phyloP scores from a whole-genome alignment of 306 rosid genomes.

The Carpinus fangiana region DNA sequence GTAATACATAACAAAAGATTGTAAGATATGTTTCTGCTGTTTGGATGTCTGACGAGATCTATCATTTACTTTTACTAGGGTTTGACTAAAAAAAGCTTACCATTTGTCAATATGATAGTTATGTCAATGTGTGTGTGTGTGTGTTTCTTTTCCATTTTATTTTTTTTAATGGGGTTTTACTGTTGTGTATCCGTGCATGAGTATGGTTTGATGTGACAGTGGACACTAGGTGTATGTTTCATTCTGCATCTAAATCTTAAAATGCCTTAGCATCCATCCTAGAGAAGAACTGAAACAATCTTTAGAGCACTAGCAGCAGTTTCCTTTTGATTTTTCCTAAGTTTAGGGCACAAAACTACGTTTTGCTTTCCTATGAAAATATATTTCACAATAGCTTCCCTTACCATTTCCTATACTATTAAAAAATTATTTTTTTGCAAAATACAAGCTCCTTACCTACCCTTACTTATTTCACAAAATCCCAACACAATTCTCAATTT shows the following conservation, averaged over 20 bases:
- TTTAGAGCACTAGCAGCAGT: background rate
- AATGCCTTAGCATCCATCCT: background rate
- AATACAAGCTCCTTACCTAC: too few relatives aligned
- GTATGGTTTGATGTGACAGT: background rate
- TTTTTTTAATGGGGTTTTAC: background rate
- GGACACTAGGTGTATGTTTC: background rate
- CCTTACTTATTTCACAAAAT: too few relatives aligned
- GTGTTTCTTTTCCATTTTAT: too few relatives aligned
- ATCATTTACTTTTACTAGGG: background rate
- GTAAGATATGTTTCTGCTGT: background rate
- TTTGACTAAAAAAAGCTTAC: background rate
- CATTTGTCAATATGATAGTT: background rate
- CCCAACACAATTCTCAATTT: too few relatives aligned
- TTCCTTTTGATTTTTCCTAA: too few relatives aligned
- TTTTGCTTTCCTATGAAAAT: too few relatives aligned
- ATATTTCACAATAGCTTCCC: too few relatives aligned
- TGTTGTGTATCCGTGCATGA: background rate
- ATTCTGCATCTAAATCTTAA: constrained; percentile 6
- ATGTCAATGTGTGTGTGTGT: too few relatives aligned
- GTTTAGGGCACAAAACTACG: too few relatives aligned
- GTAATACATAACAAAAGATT: background rate
- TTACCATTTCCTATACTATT: too few relatives aligned
- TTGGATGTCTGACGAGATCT: constrained; percentile 1
- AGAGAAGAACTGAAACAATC: background rate
- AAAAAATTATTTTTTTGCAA: too few relatives aligned